Evolutionary conservation across 2,329 filamentous ascomycete genomes (phyloP).

Genomic region (Trichoderma sp.): DNA sequence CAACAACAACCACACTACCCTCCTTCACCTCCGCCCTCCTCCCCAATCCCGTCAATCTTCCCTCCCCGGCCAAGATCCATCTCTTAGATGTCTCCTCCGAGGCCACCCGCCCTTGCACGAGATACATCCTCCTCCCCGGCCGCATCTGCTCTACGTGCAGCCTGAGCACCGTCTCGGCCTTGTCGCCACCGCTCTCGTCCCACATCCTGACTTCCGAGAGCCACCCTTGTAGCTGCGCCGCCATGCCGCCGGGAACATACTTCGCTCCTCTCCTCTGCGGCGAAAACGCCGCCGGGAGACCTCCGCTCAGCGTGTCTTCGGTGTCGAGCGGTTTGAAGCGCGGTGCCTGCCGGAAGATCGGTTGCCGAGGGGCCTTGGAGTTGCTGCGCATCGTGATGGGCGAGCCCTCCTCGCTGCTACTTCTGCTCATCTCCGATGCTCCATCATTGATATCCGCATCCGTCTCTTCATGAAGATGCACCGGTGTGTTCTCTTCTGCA

Average conservation of each 20-base stretch:
- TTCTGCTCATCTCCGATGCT: constrained; percentile 2
- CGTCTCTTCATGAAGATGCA: neutral
- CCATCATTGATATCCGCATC: constrained; percentile 5
- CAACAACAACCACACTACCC: constrained; percentile 41
- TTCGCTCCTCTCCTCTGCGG: constrained; percentile 43
- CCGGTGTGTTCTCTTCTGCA: neutral
- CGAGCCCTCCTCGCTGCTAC: constrained; percentile 2
- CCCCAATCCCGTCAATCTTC: constrained; percentile 43
- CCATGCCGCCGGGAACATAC: constrained; percentile 44
- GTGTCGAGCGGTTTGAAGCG: constrained; percentile 44
- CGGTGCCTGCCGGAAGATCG: constrained; percentile 44
- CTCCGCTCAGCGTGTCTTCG: constrained; percentile 31
- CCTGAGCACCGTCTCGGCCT: constrained; percentile 30
- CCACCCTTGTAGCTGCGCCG: constrained; percentile 46
- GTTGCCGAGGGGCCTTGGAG: constrained; percentile 37
- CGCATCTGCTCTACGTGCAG: constrained; percentile 40
- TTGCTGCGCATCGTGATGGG: neutral
- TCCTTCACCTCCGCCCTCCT: constrained; percentile 35
- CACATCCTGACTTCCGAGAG: constrained; percentile 46
- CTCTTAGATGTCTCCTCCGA: constrained; percentile 27
- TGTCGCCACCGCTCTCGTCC: constrained; percentile 33
- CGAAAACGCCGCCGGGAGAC: constrained; percentile 40
- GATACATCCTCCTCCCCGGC: constrained; percentile 42
- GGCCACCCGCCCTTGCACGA: constrained; percentile 34
- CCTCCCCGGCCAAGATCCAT: constrained; percentile 45